A percentile compares a stretch with the other conserved stretches of the same genome.
These are phyloP conservation scores for Arabidopsis hybrid DNA, from an alignment of 441 rosid species.

Conservation along the genomic window DNA sequence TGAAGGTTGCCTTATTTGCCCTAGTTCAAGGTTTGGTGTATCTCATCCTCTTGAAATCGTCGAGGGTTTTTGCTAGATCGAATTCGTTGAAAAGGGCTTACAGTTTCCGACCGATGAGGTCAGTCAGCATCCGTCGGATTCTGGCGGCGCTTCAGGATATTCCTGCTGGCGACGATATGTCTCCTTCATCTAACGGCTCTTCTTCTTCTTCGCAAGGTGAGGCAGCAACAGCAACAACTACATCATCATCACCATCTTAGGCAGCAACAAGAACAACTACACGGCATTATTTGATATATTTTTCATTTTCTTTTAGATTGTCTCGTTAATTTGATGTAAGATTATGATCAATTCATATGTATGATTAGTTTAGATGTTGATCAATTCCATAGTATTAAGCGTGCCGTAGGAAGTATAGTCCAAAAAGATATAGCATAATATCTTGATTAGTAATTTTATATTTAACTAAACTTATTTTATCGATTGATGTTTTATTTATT, in stretches of 20 bases:
- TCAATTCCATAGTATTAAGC: not conserved
- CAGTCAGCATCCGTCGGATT: slow-evolving; percentile 41
- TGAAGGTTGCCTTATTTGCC: slow-evolving; percentile 36
- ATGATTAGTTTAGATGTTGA: not conserved
- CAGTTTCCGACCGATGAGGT: slow-evolving; percentile 41
- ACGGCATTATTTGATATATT: not conserved
- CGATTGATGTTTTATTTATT: too few relatives aligned
- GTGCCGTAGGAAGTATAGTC: not conserved
- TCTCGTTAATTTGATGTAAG: not conserved
- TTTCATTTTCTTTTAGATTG: not conserved
- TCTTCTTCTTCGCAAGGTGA: slow-evolving; percentile 28
- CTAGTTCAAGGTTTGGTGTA: slow-evolving; percentile 42
- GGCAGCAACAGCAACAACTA: slow-evolving; percentile 16
- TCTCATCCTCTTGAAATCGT: slow-evolving; percentile 40
- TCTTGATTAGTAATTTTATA: not conserved
- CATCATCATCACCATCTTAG: not conserved
- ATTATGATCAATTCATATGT: not conserved
- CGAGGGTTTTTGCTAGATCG: slow-evolving; percentile 41
- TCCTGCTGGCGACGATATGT: slow-evolving; percentile 39
- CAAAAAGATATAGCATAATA: not conserved
- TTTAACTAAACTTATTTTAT: not conserved
- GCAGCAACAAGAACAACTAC: not conserved
- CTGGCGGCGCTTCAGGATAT: slow-evolving; percentile 38
- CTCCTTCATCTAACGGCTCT: slow-evolving; percentile 38
- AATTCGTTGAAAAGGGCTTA: slow-evolving; percentile 34